phyloP scores from a whole-genome alignment of 169 alveolate species.

The Plasmodium fragile region DNA sequence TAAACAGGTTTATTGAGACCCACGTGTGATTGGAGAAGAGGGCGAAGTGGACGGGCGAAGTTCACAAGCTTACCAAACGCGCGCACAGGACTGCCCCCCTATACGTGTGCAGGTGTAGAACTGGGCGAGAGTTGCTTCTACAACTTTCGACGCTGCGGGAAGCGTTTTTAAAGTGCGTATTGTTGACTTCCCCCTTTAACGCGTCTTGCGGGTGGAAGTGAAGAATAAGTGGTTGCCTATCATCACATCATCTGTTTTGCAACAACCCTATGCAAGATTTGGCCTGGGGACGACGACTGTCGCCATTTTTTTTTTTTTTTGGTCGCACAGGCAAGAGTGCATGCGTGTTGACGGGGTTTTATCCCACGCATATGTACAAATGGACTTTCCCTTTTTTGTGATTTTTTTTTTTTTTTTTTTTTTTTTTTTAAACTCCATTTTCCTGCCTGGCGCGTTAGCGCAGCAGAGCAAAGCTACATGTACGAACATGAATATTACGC shows the following conservation, averaged over 20 bases:
- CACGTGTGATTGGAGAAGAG: slow-evolving; percentile 8
- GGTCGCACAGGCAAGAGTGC: neutral
- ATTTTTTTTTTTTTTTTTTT: neutral
- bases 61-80: neutral
- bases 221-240: neutral
- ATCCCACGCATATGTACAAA: neutral
- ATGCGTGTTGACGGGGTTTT: neutral
- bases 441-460: neutral
- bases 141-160: neutral
- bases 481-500: neutral
- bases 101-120: neutral
- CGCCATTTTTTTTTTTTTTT: neutral
- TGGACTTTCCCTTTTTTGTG: slow-evolving; percentile 12
- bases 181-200: neutral
- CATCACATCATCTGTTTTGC: neutral
- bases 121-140: neutral
- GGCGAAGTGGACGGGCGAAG: neutral
- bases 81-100: neutral
- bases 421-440: neutral
- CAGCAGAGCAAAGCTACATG: neutral
- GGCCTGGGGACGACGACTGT: neutral
- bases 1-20: slow-evolving; percentile 37
- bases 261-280: neutral
- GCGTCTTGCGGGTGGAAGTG: neutral
- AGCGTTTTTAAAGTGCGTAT: neutral